A percentile compares a stretch with the other conserved stretches of the same genome.
Evolutionary conservation across 768 basidiomycete genomes (phyloP).

Genomic region (Lactarius indigo): DNA sequence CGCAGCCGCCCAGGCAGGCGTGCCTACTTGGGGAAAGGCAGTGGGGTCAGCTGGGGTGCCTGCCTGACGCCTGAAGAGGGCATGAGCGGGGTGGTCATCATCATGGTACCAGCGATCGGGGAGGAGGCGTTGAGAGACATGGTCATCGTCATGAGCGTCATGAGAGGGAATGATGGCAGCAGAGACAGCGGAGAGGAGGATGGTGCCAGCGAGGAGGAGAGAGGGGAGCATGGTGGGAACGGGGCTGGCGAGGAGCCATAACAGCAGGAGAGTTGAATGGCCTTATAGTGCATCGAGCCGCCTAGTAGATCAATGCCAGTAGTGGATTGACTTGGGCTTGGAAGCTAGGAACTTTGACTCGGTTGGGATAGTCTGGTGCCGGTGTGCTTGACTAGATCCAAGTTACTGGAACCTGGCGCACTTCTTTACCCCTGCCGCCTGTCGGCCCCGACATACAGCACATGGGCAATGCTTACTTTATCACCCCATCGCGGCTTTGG

Average conservation of each 20-base stretch:
- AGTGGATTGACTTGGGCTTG: neutral
- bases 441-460: neutral
- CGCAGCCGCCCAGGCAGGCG: conserved; percentile 32
- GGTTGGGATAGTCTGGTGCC: neutral
- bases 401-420: neutral
- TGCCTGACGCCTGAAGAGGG: conserved; percentile 29
- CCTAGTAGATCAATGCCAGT: neutral
- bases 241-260: neutral
- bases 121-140: conserved; percentile 16
- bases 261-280: neutral
- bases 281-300: neutral
- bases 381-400: neutral
- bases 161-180: conserved; percentile 16
- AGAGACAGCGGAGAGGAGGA: conserved; percentile 1
- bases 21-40: conserved; percentile 26
- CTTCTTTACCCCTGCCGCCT: neutral
- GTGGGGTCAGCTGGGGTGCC: conserved; percentile 1
- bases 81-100: conserved; percentile 27
- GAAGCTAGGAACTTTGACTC: neutral
- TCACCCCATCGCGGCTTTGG: neutral
- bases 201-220: neutral
- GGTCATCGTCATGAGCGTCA: neutral
- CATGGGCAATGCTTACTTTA: neutral
- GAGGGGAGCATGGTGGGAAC: neutral
- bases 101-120: conserved; percentile 30